phyloP scores from a whole-genome alignment of 768 basidiomycete genomes.

The Strobilomyces echinocephalus region DNA sequence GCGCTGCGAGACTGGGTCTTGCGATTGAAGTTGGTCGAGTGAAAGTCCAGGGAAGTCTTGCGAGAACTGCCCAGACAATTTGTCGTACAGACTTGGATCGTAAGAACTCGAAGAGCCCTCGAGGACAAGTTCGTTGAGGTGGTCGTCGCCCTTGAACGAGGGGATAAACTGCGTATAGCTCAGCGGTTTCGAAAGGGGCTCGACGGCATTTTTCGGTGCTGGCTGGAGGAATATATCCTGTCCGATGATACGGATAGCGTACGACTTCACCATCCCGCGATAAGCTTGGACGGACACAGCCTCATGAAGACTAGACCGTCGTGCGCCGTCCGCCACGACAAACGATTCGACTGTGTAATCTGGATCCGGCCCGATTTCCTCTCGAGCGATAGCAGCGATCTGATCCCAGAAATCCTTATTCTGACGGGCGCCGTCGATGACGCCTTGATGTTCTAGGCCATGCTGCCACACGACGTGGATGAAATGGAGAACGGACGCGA shows the following conservation, averaged over 20 bases:
- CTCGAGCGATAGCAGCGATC: constrained; percentile 56
- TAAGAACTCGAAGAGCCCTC: constrained; percentile 71
- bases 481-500: constrained; percentile 72
- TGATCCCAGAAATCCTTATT: constrained; percentile 66
- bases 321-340: constrained; percentile 32
- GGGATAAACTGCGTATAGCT: constrained; percentile 58
- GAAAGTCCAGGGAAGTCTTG: constrained; percentile 54
- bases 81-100: constrained; percentile 67
- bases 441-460: constrained; percentile 62
- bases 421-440: constrained; percentile 52
- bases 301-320: constrained; percentile 55
- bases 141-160: constrained; percentile 57
- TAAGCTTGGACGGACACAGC: constrained; percentile 62
- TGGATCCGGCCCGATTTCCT: constrained; percentile 72
- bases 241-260: constrained; percentile 68
- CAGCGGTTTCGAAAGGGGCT: constrained; percentile 43
- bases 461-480: constrained; percentile 77
- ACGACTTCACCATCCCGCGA: constrained; percentile 65
- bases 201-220: constrained; percentile 35
- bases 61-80: constrained; percentile 46
- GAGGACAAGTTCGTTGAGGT: constrained; percentile 58
- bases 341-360: constrained; percentile 56
- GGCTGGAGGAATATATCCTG: constrained; percentile 67
- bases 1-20: constrained; percentile 60
- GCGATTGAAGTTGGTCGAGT: constrained; percentile 59